Evolutionary conservation across 306 rosid species (phyloP).

Genomic region (Purshia tridentata): DNA sequence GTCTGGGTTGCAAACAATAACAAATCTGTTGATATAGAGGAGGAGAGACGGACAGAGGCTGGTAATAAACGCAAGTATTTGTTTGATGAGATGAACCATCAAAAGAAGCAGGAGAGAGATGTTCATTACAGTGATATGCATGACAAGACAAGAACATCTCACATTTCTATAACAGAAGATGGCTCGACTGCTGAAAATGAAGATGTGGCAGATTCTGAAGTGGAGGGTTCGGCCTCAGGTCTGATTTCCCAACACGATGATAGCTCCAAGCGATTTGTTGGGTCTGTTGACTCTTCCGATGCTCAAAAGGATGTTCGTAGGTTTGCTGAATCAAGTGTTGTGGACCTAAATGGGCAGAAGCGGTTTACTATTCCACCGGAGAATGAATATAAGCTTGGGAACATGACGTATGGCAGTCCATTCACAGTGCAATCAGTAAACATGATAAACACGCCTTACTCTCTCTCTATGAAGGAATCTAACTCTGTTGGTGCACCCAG

Average conservation of each 20-base stretch:
- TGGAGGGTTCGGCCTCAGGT: slow-evolving; percentile 77
- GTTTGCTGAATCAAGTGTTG: slow-evolving; percentile 40
- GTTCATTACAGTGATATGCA: slow-evolving; percentile 53
- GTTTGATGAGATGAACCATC: slow-evolving; percentile 59
- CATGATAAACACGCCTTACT: slow-evolving; percentile 60
- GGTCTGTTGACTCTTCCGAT: slow-evolving; percentile 56
- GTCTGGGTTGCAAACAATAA: slow-evolving; percentile 52
- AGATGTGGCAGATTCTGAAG: slow-evolving; percentile 93
- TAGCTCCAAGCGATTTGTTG: slow-evolving; percentile 57
- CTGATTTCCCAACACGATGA: slow-evolving; percentile 50
- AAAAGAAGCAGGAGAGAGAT: slow-evolving; percentile 74
- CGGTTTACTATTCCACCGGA: slow-evolving; percentile 55
- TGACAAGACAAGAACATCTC: slow-evolving; percentile 70
- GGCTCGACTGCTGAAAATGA: slow-evolving; percentile 93
- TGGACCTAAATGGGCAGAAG: slow-evolving; percentile 65
- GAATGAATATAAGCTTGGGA: slow-evolving; percentile 64
- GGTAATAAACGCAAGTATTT: slow-evolving; percentile 61
- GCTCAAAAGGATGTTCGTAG: slow-evolving; percentile 55
- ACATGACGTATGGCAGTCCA: slow-evolving; percentile 47
- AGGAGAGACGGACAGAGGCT: slow-evolving; percentile 53
- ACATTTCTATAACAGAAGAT: slow-evolving; percentile 69
- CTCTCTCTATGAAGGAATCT: slow-evolving; percentile 53
- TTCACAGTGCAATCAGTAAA: slow-evolving; percentile 57
- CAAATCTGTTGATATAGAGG: slow-evolving; percentile 58
- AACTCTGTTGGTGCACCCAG: slow-evolving; percentile 44